These are phyloP conservation scores for Coemansia brasiliensis DNA, from an alignment of 192 early-diverging fungal species.

Conservation along the genomic window DNA sequence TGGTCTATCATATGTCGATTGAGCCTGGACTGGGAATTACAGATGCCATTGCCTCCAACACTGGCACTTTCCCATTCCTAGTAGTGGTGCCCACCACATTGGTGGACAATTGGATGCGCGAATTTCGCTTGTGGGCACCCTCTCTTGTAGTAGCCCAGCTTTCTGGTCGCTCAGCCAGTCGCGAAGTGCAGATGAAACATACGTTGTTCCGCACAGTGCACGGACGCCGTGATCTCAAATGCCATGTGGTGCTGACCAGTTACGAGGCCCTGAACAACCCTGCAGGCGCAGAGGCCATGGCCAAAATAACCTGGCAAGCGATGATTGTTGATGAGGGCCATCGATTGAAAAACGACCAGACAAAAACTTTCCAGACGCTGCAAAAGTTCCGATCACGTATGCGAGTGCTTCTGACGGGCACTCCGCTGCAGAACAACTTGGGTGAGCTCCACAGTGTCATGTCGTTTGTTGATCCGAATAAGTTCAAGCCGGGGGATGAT, in stretches of 20 bases:
- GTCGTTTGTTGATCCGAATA: slow-evolving; percentile 86
- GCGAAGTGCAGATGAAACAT: slow-evolving; percentile 58
- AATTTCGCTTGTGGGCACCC: slow-evolving; percentile 93
- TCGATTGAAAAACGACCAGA: slow-evolving; percentile 88
- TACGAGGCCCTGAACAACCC: slow-evolving; percentile 90
- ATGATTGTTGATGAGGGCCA: slow-evolving; percentile 96
- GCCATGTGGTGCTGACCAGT: slow-evolving; percentile 92
- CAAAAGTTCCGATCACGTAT: slow-evolving; percentile 74
- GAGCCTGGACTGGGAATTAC: not conserved
- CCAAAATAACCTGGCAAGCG: slow-evolving; percentile 79
- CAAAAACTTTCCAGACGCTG: slow-evolving; percentile 82
- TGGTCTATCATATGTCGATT: slow-evolving; percentile 61
- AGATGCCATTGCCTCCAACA: slow-evolving; percentile 46
- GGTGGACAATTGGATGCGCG: slow-evolving; percentile 84
- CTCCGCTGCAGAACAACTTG: slow-evolving; percentile 93
- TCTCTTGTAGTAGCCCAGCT: slow-evolving; percentile 84
- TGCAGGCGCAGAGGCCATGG: slow-evolving; percentile 50
- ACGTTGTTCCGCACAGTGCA: slow-evolving; percentile 20
- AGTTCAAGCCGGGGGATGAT: slow-evolving; percentile 66
- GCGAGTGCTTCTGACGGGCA: slow-evolving; percentile 93
- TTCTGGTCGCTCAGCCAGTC: slow-evolving; percentile 69
- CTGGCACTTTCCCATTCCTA: slow-evolving; percentile 87
- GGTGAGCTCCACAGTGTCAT: slow-evolving; percentile 83
- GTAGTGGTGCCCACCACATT: slow-evolving; percentile 95
- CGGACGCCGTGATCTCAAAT: slow-evolving; percentile 57